Percentiles rank a stretch among this genome's conserved stretches.
Evolutionary conservation across 768 basidiomycete species (phyloP).

Genomic region (Mycena crocata): DNA sequence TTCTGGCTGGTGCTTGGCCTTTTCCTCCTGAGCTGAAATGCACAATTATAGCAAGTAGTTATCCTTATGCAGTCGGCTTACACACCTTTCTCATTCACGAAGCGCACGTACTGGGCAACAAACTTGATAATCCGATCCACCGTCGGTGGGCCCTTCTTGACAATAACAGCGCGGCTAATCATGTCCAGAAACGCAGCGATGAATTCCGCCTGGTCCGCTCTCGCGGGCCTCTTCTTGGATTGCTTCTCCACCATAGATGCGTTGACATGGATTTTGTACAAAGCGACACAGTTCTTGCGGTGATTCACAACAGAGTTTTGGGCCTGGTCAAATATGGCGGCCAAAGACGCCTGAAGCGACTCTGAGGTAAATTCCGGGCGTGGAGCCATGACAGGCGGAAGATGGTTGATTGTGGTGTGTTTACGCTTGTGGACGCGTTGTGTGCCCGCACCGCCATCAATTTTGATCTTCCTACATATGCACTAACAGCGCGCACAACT

Average conservation of each 20-base stretch:
- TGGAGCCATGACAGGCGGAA: slow-evolving; percentile 13
- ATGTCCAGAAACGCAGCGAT: slow-evolving; percentile 80
- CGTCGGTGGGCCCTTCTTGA: slow-evolving; percentile 89
- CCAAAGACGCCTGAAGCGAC: slow-evolving; percentile 48
- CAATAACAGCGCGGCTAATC: slow-evolving; percentile 74
- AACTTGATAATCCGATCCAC: slow-evolving; percentile 91
- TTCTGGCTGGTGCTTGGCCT: slow-evolving; percentile 58
- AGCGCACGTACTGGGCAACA: slow-evolving; percentile 84
- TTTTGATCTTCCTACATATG: too few species aligned
- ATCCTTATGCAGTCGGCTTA: not conserved
- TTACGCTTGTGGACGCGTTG: slow-evolving; percentile 3
- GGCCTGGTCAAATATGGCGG: slow-evolving; percentile 77
- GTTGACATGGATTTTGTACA: slow-evolving; percentile 84
- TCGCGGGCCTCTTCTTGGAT: slow-evolving; percentile 57
- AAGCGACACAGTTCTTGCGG: slow-evolving; percentile 90
- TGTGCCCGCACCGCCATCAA: too few species aligned
- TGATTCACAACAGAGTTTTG: slow-evolving; percentile 88
- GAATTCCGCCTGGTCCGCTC: slow-evolving; percentile 84
- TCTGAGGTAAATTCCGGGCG: slow-evolving; percentile 1
- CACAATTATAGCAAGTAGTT: slow-evolving; percentile 11
- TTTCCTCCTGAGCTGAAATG: slow-evolving; percentile 37
- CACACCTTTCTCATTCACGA: slow-evolving; percentile 86
- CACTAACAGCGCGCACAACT: too few species aligned
- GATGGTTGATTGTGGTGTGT: not conserved
- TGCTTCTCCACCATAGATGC: slow-evolving; percentile 65